These are phyloP conservation scores for Rhizopogon vesiculosus DNA, from an alignment of 768 basidiomycete genomes.

Conservation along the genomic window DNA sequence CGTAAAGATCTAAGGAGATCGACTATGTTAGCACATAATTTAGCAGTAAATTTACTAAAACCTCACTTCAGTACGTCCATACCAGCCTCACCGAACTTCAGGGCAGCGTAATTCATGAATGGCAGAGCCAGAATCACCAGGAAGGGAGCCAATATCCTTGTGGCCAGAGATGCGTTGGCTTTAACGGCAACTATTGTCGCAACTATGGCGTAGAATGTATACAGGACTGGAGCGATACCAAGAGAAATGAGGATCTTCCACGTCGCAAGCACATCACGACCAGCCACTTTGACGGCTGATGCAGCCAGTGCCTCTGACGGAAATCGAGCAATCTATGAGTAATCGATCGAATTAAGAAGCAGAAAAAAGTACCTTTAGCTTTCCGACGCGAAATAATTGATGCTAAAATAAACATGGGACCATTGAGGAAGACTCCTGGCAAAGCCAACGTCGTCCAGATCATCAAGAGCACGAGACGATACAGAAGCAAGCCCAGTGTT, in stretches of 20 bases:
- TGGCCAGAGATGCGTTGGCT: constrained; percentile 55
- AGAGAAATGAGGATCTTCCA: constrained; percentile 97
- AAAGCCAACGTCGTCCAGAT: constrained; percentile 84
- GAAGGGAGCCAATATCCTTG: constrained; percentile 74
- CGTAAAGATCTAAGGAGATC: constrained; percentile 68
- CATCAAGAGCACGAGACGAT: constrained; percentile 71
- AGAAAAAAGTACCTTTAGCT: constrained; percentile 61
- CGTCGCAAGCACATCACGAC: constrained; percentile 93
- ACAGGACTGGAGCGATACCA: constrained; percentile 84
- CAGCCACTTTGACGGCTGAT: constrained; percentile 91
- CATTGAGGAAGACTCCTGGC: constrained; percentile 88
- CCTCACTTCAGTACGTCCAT: constrained; percentile 94
- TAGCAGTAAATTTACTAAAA: neutral
- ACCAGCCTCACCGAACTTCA: constrained; percentile 97
- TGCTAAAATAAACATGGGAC: constrained; percentile 89
- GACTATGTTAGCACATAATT: neutral
- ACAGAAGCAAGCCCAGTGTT: constrained; percentile 75
- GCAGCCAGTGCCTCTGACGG: constrained; percentile 87
- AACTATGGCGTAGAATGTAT: constrained; percentile 75
- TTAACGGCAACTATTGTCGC: constrained; percentile 71
- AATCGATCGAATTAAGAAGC: neutral
- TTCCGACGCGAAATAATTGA: constrained; percentile 85
- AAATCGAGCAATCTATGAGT: neutral
- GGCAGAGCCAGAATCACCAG: constrained; percentile 71
- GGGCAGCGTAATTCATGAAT: constrained; percentile 85